A percentile compares a stretch with the other conserved stretches of the same genome.
These are phyloP conservation scores for Pilobolus umbonatus DNA, from an alignment of 192 early-diverging fungal species.

Conservation along the genomic window DNA sequence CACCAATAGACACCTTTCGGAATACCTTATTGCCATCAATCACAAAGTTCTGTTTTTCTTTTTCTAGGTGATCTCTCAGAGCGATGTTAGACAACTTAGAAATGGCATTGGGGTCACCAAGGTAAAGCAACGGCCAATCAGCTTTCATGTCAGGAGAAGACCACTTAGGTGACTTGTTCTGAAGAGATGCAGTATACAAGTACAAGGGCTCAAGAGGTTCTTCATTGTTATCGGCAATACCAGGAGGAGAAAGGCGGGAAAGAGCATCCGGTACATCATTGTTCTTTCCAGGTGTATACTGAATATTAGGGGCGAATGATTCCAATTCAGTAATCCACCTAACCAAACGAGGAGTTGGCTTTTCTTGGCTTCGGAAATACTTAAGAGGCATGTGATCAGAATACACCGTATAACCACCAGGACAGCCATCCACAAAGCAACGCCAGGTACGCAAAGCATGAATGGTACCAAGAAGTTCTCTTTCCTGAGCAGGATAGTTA, in stretches of 20 bases:
- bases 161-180: too few relatives aligned
- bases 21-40: too few relatives aligned
- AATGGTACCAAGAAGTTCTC: conserved; percentile 5
- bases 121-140: too few relatives aligned
- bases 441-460: conserved; percentile 15
- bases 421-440: conserved; percentile 13
- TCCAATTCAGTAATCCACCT: conserved; percentile 8
- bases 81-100: too few relatives aligned
- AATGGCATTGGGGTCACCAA: too few relatives aligned
- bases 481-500: conserved; percentile 26
- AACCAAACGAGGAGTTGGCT: background rate
- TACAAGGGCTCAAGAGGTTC: conserved; percentile 1
- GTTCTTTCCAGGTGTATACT: conserved; percentile 2
- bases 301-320: conserved; percentile 2
- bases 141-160: too few relatives aligned
- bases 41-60: too few relatives aligned
- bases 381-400: conserved; percentile 10
- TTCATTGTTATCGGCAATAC: background rate
- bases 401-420: background rate
- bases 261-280: background rate
- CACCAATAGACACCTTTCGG: too few relatives aligned
- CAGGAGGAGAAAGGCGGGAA: background rate
- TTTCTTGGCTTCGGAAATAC: background rate
- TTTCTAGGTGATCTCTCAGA: too few relatives aligned
- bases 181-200: too few relatives aligned